These are phyloP conservation scores for Russula earlei DNA, from an alignment of 768 basidiomycete species.

Conservation along the genomic window DNA sequence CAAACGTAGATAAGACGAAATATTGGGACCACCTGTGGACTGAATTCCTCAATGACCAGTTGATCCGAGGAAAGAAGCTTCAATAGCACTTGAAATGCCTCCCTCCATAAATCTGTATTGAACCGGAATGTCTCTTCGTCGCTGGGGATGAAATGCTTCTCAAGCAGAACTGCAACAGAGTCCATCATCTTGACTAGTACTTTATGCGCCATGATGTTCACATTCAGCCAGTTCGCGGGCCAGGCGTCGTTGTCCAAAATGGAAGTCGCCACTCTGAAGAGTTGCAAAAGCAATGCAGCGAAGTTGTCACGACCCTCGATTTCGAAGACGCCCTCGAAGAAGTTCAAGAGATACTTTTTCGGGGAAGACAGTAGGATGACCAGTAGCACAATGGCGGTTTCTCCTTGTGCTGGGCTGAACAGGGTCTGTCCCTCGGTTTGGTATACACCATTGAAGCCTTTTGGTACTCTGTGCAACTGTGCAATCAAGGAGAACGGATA, in stretches of 20 bases:
- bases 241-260: constrained; percentile 84
- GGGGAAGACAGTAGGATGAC: constrained; percentile 76
- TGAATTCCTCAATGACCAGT: constrained; percentile 89
- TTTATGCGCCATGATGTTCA: constrained; percentile 81
- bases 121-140: constrained; percentile 56
- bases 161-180: constrained; percentile 66
- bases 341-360: constrained; percentile 63
- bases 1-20: background rate
- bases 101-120: constrained; percentile 70
- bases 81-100: constrained; percentile 72
- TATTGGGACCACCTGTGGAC: constrained; percentile 58
- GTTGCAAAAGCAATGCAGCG: constrained; percentile 54
- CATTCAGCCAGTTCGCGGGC: constrained; percentile 85
- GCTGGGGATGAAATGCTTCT: constrained; percentile 70
- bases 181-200: constrained; percentile 85
- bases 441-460: constrained; percentile 33
- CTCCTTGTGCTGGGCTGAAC: constrained; percentile 74
- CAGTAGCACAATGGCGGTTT: constrained; percentile 77
- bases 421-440: constrained; percentile 37
- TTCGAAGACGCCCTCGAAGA: constrained; percentile 71
- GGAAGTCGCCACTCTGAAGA: constrained; percentile 74
- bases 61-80: constrained; percentile 84
- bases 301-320: constrained; percentile 85
- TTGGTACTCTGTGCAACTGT: constrained; percentile 46
- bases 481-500: constrained; percentile 85